Base-by-base conservation (phyloP, 164 flowering plant species). In the Platanus orientalis region DNA sequence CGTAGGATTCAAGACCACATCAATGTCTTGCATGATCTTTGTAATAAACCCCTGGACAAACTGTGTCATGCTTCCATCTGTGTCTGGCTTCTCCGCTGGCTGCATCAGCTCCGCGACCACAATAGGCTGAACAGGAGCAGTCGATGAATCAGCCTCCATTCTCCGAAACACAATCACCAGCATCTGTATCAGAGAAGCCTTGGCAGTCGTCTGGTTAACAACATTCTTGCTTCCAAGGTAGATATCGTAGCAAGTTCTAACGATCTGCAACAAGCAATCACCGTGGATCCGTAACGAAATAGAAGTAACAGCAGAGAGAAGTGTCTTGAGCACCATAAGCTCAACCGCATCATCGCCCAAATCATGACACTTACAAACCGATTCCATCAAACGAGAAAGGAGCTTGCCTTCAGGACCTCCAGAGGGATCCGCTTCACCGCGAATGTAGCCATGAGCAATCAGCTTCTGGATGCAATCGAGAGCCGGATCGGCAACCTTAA, bases 91-190 rank as follows among this genome's bases (percentile, higher is more conserved):
- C 76, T 90, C 99, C 17, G 72, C 70, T 0, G 97, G 97, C 29
- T 85, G 88, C 96, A 95, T 90, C 71, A 95, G 61, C 67, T 95
- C 99, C 0, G 99, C 97, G 20, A 95, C 97, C 11, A 95, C 97
- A 71, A 95, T 92, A 1, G 99, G 99, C 79, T 95, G 99, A 60
- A 95, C 62, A 0, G 97, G 97, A n/a, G 87, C 97, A 0, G 96
- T 87, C 0, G 94, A 85, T 6, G 96, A 92, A 70, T 95, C 97
- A 0, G 99, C 99, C 82, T 95, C 99, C 99, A 95, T 95, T 60
- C 99, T 69, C 75, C 97, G 64, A 65, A 95, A 95, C 63, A 95
- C 97, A 70, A 95, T 95, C 64, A 95, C 97, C 58, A 90, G 77
- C 97, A 95, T 95, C 66, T 95, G 99, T 53, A 92, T 80, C 83